These are phyloP conservation scores for Apiotrichum siamense DNA, from an alignment of 1,284 basidiomycete genomes.

Conservation along the genomic window DNA sequence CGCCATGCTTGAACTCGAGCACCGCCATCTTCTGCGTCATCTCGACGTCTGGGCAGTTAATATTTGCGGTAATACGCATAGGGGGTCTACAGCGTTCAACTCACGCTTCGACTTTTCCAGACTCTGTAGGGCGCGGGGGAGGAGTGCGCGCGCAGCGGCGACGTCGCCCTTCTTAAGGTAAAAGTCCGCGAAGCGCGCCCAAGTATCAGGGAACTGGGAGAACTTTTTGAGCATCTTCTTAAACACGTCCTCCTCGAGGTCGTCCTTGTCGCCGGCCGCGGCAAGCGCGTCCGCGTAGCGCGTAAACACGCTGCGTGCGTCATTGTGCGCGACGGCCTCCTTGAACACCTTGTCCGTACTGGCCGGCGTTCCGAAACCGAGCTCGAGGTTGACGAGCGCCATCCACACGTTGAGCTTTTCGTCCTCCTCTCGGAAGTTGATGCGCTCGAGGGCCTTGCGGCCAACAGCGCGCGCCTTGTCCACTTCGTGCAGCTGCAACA, in stretches of 20 bases:
- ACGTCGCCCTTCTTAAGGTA: conserved; percentile 64
- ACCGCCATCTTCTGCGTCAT: conserved; percentile 92
- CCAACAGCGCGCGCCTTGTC: conserved; percentile 88
- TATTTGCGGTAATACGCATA: no score
- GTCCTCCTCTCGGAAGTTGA: conserved; percentile 92
- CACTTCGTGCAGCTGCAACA: conserved; percentile 88
- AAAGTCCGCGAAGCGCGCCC: conserved; percentile 77
- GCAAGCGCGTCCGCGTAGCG: conserved; percentile 79
- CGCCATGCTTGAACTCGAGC: conserved; percentile 89
- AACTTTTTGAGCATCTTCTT: conserved; percentile 87
- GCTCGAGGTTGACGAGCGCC: conserved; percentile 91
- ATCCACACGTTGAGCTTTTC: conserved; percentile 99
- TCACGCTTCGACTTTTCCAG: conserved; percentile 91
- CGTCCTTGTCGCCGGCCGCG: conserved; percentile 69
- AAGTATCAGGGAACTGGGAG: conserved; percentile 80
- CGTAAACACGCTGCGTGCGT: conserved; percentile 83
- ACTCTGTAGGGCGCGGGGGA: conserved; percentile 85
- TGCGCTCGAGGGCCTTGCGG: conserved; percentile 74
- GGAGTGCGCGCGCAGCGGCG: conserved; percentile 75
- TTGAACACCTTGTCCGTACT: conserved; percentile 73
- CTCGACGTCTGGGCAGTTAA: conserved; percentile 65
- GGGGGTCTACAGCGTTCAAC: conserved; percentile 34
- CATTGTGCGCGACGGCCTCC: conserved; percentile 83
- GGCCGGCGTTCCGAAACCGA: conserved; percentile 82
- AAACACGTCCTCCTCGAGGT: conserved; percentile 75